Evolutionary conservation across 768 basidiomycete genomes (phyloP), one percentile per base, ranked within the genome.

Genomic region (Boletellus sp.): DNA sequence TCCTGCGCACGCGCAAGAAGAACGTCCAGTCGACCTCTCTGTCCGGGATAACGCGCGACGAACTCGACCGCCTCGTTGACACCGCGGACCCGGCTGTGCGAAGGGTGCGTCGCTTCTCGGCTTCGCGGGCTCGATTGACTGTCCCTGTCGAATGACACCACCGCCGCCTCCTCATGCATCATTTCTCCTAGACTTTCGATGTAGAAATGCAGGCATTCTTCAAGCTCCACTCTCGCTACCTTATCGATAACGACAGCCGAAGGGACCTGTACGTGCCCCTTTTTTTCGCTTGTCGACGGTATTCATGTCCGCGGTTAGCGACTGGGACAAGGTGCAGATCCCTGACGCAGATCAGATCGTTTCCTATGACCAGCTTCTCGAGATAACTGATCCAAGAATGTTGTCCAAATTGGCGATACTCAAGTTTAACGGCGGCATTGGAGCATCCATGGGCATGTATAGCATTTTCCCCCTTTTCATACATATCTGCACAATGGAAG

Each of bases 131-230:
- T 24, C 40, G 20, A 42, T 35, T 28, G 33, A 35, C 10, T 15
- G 19, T 44, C 20, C 32, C 41, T 33, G 3, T 45, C 17, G 16
- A 51, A 48, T 41, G 33, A 39, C 42, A 39, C 62, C 26, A 40
- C 13, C 68, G 65, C 45, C 72, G 4, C 47, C 32, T 34, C 13
- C 10, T 26, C 11, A 42, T 42, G 12, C 33, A 12, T 45, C 36
- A 32, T 42, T 28, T 37, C 38, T 31, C 16, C 23, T 43, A 77
- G 75, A 60, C 62, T 12, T 96, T 97, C 74, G 87, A 92, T 72
- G 85, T 84, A 35, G 93, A 98, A 74, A 95, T 97, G 93, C 86
- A 92, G 69, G 84, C 86, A 51, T 97, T 96, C 78, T 94, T 93
- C 79, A 84, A 85, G 61, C 88, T 97, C 61, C 94, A 95, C 78